These are phyloP conservation scores for Globisporangium spinosum DNA, from an alignment of 352 stramenopile species.

Conservation along the genomic window DNA sequence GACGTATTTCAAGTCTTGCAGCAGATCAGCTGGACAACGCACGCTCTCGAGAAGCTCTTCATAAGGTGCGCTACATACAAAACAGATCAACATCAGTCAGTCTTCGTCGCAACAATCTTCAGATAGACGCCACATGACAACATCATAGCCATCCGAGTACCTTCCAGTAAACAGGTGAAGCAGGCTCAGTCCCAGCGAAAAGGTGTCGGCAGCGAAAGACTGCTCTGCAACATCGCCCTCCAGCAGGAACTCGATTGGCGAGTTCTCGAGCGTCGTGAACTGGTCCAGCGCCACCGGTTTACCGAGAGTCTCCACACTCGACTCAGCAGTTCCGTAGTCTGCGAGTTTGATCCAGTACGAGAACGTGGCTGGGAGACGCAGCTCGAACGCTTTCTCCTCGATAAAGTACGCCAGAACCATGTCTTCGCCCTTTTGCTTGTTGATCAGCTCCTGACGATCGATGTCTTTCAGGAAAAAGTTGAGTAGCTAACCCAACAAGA, in stretches of 20 bases:
- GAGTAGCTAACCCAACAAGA: constrained; percentile 66
- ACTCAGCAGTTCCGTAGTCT: constrained; percentile 96
- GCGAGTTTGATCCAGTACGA: constrained; percentile 95
- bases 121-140: neutral
- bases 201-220: constrained; percentile 93
- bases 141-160: constrained; percentile 24
- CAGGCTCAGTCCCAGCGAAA: constrained; percentile 93
- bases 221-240: constrained; percentile 88
- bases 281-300: constrained; percentile 90
- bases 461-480: constrained; percentile 97
- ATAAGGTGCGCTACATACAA: constrained; percentile 86
- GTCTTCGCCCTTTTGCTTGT: constrained; percentile 31
- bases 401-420: constrained; percentile 57
- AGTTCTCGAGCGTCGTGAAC: constrained; percentile 99
- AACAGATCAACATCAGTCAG: constrained; percentile 11
- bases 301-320: constrained; percentile 83
- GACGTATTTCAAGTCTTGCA: constrained; percentile 78
- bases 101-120: neutral
- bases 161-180: constrained; percentile 96
- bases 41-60: constrained; percentile 96
- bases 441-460: constrained; percentile 28
- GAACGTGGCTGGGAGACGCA: constrained; percentile 54
- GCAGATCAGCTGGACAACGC: constrained; percentile 82
- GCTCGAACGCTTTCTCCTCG: constrained; percentile 49
- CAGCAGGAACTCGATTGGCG: constrained; percentile 94